phyloP scores from a whole-genome alignment of 257 asterid genomes.

The Agastache rugosa region DNA sequence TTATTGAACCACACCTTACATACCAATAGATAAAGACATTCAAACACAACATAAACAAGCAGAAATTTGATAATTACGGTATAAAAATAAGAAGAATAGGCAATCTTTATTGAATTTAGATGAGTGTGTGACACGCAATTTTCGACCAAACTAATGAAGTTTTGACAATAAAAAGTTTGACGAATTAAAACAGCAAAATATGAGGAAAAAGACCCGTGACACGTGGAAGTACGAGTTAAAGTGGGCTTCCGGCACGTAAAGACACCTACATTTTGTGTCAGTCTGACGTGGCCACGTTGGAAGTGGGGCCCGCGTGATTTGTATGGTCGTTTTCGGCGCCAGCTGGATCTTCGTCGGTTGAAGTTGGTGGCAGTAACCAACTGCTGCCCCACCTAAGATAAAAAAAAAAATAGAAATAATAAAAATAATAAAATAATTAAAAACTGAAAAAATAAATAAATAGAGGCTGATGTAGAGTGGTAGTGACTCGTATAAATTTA shows the following conservation, averaged over 20 bases:
- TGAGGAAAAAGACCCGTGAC: constrained; percentile 20
- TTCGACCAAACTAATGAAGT: background rate
- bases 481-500: too few relatives aligned
- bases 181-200: constrained; percentile 2
- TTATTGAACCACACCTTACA: too few relatives aligned
- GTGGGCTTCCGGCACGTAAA: constrained; percentile 35
- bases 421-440: too few relatives aligned
- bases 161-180: background rate
- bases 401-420: too few relatives aligned
- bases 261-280: constrained; percentile 56
- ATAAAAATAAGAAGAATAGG: background rate
- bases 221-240: constrained; percentile 48
- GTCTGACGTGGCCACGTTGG: constrained; percentile 72
- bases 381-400: constrained; percentile 1
- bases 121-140: constrained; percentile 8
- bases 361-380: constrained; percentile 19
- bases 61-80: background rate
- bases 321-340: constrained; percentile 52
- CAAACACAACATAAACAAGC: background rate
- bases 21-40: too few relatives aligned
- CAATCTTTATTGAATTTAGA: background rate
- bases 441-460: too few relatives aligned
- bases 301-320: constrained; percentile 38
- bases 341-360: constrained; percentile 51
- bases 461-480: too few relatives aligned